Percentiles rank a stretch among this genome's conserved stretches.
Evolutionary conservation across 371 early-diverging fungal genomes (phyloP).

Genomic region (Mortierella sp.): DNA sequence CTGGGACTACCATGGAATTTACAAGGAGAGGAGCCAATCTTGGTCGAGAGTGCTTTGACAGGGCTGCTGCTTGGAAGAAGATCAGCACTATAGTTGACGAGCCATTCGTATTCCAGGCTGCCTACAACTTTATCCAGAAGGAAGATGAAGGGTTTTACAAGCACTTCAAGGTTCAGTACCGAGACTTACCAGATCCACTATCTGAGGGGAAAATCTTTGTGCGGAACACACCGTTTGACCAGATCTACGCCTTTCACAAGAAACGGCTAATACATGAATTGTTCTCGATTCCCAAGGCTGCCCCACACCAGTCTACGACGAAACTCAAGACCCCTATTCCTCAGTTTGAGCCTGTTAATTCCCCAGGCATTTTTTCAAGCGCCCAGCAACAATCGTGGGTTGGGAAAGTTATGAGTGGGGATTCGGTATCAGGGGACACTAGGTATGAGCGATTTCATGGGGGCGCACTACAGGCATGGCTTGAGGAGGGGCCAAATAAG

Average conservation of each 20-base stretch:
- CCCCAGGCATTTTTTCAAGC: conserved; percentile 27
- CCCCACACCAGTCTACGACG: conserved; percentile 10
- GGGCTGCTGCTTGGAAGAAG: conserved; percentile 20
- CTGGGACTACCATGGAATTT: conserved; percentile 47
- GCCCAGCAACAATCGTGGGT: conserved; percentile 35
- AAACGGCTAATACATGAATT: conserved; percentile 36
- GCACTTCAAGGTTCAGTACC: conserved; percentile 29
- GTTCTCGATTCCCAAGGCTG: conserved; percentile 42
- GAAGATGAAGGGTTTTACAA: conserved; percentile 34
- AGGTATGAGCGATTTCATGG: conserved; percentile 37
- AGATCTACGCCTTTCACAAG: conserved; percentile 37
- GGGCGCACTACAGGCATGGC: conserved; percentile 34
- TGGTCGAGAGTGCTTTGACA: conserved; percentile 37
- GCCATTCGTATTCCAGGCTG: conserved; percentile 45
- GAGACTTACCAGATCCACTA: conserved; percentile 38
- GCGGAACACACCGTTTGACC: conserved; percentile 32
- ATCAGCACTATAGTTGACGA: conserved; percentile 34
- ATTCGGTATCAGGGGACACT: conserved; percentile 9
- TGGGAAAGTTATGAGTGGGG: conserved; percentile 42
- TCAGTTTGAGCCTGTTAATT: conserved; percentile 36
- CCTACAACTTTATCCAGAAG: conserved; percentile 39
- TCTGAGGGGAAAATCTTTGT: conserved; percentile 39
- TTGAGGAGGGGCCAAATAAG: conserved; percentile 21
- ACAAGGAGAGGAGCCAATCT: conserved; percentile 45
- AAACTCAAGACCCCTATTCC: conserved; percentile 26